phyloP scores from a whole-genome alignment of 768 basidiomycete species.

The Termitomyces sp. region DNA sequence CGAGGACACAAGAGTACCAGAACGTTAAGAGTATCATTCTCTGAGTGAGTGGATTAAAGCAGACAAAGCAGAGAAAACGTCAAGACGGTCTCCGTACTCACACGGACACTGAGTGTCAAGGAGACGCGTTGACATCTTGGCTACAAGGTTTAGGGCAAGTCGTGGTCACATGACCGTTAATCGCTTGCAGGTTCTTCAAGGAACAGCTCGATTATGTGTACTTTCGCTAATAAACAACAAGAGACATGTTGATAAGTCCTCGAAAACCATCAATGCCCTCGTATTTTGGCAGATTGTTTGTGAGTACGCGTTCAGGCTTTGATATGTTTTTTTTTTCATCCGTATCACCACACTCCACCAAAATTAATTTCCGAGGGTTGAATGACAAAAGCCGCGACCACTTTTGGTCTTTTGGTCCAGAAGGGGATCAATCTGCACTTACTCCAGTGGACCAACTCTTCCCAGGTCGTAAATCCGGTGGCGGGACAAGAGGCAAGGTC shows the following conservation, averaged over 20 bases:
- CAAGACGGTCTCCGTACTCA: neutral
- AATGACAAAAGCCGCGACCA: constrained; percentile 11
- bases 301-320: too few species aligned
- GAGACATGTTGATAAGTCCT: too few species aligned
- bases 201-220: too few species aligned
- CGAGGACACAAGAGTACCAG: neutral
- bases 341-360: constrained; percentile 8
- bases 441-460: constrained; percentile 35
- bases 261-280: too few species aligned
- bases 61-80: neutral
- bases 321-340: too few species aligned
- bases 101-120: neutral
- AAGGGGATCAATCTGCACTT: constrained; percentile 18
- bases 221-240: too few species aligned
- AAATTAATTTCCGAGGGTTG: constrained; percentile 6
- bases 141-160: neutral
- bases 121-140: neutral
- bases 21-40: neutral
- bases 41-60: neutral
- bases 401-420: constrained; percentile 12
- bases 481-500: constrained; percentile 35
- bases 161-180: neutral
- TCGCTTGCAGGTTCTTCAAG: too few species aligned
- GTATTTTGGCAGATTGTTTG: too few species aligned
- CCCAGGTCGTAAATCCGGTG: constrained; percentile 37